Base-by-base conservation (phyloP, 1,284 basidiomycete species). In the Boletus semigastroideus region DNA sequence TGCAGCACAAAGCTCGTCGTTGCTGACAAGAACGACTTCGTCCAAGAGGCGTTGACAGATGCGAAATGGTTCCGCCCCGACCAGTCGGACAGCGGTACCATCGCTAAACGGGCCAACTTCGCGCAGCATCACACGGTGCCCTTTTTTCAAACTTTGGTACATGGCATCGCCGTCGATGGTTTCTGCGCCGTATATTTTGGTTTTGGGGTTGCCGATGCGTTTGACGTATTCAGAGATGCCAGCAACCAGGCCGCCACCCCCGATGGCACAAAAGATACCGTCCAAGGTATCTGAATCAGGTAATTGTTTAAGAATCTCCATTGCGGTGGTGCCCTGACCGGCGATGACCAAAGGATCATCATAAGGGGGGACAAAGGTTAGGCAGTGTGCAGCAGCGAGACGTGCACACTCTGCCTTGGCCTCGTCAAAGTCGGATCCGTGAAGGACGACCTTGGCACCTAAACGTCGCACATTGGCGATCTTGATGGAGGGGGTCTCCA, bases 51-150 rank as follows among this genome's bases (percentile, higher is more conserved):
- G 77, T 65, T 89, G 78, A 72, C 95, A 98, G 56, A 99, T 82
- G 55, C 97, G 82, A 75, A 98, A 98, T 2, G 92, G 88, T 68
- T 99, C 97, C 69, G 89, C 90, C 11, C 97, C 97, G 1, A 99
- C 94, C 43, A 96, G 82, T 66, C 92, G 88, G n/a, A 99, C 97
- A 1, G 97, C 97, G 1, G 97, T 99, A n/a, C 97, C 97, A 68
- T 99, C 97, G 53, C 90, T 90, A 69, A 99, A 99, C 2, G 95
- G 90, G 6, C 97, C 97, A 2, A 98, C 95, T 67, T 99, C 97
- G 27, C 80, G 72, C 51, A 99, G 74, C 11, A 86, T 86, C 0
- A 97, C 86, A 27, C 95, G 79, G 60, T 92, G 80, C 8, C 94
- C 92, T 51, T 79, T 81, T 57, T 78, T 79, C 61, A 94, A 68